Evolutionary conservation across 1,139 yeast genomes (phyloP).

Genomic region (Pichia inconspicua): DNA sequence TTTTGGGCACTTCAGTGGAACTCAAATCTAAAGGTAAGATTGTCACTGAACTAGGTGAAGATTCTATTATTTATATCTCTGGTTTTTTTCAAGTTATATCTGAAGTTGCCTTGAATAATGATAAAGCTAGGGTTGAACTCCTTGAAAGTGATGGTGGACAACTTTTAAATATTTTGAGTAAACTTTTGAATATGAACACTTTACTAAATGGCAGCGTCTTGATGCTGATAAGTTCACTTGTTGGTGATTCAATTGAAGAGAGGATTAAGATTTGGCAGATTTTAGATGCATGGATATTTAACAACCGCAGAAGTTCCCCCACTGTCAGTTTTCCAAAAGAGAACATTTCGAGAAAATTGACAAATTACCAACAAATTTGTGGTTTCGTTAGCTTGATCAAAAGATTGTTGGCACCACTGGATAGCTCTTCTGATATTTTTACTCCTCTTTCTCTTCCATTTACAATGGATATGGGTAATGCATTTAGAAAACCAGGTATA

Average conservation of each 20-base stretch:
- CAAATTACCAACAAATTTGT: constrained; percentile 5
- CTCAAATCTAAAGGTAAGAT: constrained; percentile 14
- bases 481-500: constrained; percentile 58
- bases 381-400: constrained; percentile 56
- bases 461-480: constrained; percentile 58
- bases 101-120: constrained; percentile 40
- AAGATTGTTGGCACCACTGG: constrained; percentile 31
- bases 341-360: constrained; percentile 15
- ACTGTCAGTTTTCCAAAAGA: constrained; percentile 25
- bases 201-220: constrained; percentile 49
- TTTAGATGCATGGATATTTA: constrained; percentile 70
- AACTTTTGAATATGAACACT: constrained; percentile 42
- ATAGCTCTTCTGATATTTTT: constrained; percentile 27
- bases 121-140: constrained; percentile 32
- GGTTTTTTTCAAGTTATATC: constrained; percentile 58
- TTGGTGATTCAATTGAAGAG: constrained; percentile 36
- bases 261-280: constrained; percentile 58
- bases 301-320: constrained; percentile 25
- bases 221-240: constrained; percentile 44
- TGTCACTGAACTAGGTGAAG: constrained; percentile 64
- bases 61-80: constrained; percentile 66
- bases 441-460: constrained; percentile 41
- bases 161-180: constrained; percentile 34
- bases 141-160: constrained; percentile 28
- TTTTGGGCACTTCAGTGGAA: neutral